Evolutionary conservation across 78 protist genomes (phyloP), one percentile per base, ranked within the genome.

Genomic region (Salpingoeca rosetta): DNA sequence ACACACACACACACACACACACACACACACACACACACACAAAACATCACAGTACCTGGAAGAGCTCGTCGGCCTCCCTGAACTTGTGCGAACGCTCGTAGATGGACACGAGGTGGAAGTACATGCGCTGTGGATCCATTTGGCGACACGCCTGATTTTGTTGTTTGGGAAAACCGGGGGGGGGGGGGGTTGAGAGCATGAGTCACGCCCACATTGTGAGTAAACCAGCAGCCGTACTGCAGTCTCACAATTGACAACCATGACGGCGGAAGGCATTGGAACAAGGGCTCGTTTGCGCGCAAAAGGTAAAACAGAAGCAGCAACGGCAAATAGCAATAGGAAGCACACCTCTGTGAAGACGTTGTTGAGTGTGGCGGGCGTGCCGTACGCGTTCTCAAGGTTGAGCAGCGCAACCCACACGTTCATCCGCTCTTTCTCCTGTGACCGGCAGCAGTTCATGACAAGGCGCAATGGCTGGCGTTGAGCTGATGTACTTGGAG

Each of bases 371-470:
- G 88, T 10, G 43, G 87, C 95, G 2, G 79, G 65, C 0, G 88
- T 80, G 38, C 99, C 98, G 87, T 88, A 91, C 35, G 41, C 37
- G 44, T 88, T 86, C 86, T 97, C 99, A 28, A 97, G 88, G 81
- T 97, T 97, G 88, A 95, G 84, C 42, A 81, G 41, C 36, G 98
- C 97, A 37, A 88, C 90, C 97, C 97, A 97, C 42, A 97, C 88
- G 89, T 97, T 97, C 86, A 90, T n/a, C 76, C 84, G 86, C 88
- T 94, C 98, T 0, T 41, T 11, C 56, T 84, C 93, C 76, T 95
- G 92, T 56, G 84, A 94, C 75, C 37, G 72, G 41, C n/a, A n/a
- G n/a, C n/a, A 27, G 74, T 51, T 51, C 65, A 12, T 51, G 65
- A 12, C 65, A 51, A 22, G 7, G 65, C 65, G 65, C 65, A 51